Evolutionary conservation across 805 yeast genomes (phyloP), one percentile per base, ranked within the genome.

Genomic region (Starmerella etchellsii): DNA sequence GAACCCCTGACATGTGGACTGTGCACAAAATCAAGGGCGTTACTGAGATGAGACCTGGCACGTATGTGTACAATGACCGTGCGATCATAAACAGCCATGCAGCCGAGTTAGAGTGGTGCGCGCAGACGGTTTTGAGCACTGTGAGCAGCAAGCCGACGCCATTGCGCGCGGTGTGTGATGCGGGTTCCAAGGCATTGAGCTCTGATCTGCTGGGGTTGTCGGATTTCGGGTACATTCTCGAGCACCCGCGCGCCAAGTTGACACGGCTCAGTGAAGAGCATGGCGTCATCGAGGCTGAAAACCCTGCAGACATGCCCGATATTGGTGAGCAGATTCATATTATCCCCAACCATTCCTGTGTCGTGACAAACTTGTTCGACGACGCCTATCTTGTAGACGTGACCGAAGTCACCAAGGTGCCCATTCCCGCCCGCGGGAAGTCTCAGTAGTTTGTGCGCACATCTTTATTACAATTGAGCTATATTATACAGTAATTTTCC

Each of bases 1-100:
- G 49, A 25, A 45, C 49, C 5, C 47, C 49, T n/a, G 47, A 45
- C 23, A 39, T 45, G 44, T 45, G 49, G 49, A 15, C 13, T n/a
- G 14, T 31, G 24, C 49, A 45, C 42, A 35, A 37, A 31, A 24
- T 44, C 15, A 24, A 15, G 9, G 44, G 38, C 6, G 19, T 42
- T 18, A 42, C 46, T 22, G 49, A 45, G 32, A 43, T 38, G 42
- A 36, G 49, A 3, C 49, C 49, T 13, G 49, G 49, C 6, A 45
- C 49, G 14, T 45, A 45, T 33, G 26, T 45, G 13, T 45, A 42
- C 39, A 42, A 39, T 34, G 49, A 45, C 30, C 37, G 49, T 3
- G 41, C 49, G 7, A 38, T 31, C n/a, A 23, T 45, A 30, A 29
- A 27, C 11, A 22, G 39, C 14, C 20, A 25, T 6, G 49, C 46